These are phyloP conservation scores for Hygrophila difformis DNA, from an alignment of 257 asterid genomes.

Conservation along the genomic window DNA sequence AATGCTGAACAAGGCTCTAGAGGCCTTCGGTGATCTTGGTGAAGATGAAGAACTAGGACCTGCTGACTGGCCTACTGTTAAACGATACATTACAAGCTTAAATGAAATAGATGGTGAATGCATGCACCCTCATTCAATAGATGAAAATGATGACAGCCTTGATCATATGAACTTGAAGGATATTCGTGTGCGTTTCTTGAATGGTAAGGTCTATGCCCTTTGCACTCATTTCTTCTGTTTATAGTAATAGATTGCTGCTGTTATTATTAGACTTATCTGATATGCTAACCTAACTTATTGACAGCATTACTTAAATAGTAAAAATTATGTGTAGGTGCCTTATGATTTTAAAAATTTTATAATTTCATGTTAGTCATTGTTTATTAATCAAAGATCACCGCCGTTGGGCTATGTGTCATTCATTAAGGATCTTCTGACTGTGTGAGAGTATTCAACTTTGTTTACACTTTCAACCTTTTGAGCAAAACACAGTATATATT, in stretches of 20 bases:
- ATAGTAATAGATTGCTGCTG: slow-evolving; percentile 2
- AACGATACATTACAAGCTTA: slow-evolving; percentile 60
- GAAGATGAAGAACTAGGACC: slow-evolving; percentile 98
- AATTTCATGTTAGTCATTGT: slow-evolving; percentile 4
- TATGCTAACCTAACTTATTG: too few relatives aligned
- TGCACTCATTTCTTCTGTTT: slow-evolving; percentile 15
- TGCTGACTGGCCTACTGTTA: slow-evolving; percentile 88
- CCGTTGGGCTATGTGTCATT: background rate
- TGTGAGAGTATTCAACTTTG: too few relatives aligned
- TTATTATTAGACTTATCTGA: too few relatives aligned
- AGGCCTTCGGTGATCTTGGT: slow-evolving; percentile 85
- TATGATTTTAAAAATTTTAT: too few relatives aligned
- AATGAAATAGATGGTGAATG: slow-evolving; percentile 60
- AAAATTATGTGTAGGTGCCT: too few relatives aligned
- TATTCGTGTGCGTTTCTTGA: slow-evolving; percentile 76
- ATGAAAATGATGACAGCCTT: slow-evolving; percentile 33
- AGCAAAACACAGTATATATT: too few relatives aligned
- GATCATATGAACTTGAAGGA: slow-evolving; percentile 64
- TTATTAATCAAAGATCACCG: too few relatives aligned
- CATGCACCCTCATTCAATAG: slow-evolving; percentile 54
- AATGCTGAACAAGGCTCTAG: slow-evolving; percentile 90
- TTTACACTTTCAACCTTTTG: too few relatives aligned
- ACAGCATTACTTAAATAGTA: too few relatives aligned
- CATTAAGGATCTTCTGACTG: slow-evolving; percentile 1
- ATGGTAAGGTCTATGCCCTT: slow-evolving; percentile 40